Evolutionary conservation across 345 rosid species (phyloP).

Genomic region (Acer negundo): DNA sequence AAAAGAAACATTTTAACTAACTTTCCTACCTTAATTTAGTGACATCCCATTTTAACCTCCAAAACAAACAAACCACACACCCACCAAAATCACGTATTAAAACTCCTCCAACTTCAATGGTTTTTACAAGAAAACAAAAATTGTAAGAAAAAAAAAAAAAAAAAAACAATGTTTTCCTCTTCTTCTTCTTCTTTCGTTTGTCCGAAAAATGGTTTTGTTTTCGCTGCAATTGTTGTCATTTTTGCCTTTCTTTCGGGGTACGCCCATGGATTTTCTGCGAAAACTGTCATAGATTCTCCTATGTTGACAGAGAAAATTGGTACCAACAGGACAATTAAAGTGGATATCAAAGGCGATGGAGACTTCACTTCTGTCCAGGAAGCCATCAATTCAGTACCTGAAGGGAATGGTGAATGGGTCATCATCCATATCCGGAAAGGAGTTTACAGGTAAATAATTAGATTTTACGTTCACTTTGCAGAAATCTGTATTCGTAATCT

Average conservation of each 20-base stretch:
- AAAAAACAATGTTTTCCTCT: conserved; percentile 20
- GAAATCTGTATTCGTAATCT: no score
- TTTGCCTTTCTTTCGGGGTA: conserved; percentile 19
- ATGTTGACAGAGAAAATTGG: conserved; percentile 66
- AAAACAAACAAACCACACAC: not conserved
- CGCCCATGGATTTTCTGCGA: conserved; percentile 16
- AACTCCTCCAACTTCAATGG: not conserved
- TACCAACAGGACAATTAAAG: conserved; percentile 66
- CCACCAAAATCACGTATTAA: not conserved
- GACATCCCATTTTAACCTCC: conserved; percentile 7
- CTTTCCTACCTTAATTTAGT: not conserved
- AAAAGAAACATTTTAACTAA: conserved; percentile 16
- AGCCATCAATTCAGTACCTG: conserved; percentile 77
- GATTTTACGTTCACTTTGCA: not conserved
- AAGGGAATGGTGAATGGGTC: conserved; percentile 64
- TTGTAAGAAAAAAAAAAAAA: not conserved
- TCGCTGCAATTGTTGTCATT: conserved; percentile 24
- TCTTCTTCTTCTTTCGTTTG: not conserved
- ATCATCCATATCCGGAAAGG: conserved; percentile 88
- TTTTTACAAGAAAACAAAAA: not conserved
- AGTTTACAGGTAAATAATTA: conserved; percentile 52
- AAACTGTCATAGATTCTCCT: conserved; percentile 52
- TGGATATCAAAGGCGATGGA: conserved; percentile 78
- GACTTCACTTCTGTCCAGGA: conserved; percentile 71
- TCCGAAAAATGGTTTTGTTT: conserved; percentile 12